phyloP scores from a whole-genome alignment of 352 stramenopile genomes.

The Achlya hypogyna region DNA sequence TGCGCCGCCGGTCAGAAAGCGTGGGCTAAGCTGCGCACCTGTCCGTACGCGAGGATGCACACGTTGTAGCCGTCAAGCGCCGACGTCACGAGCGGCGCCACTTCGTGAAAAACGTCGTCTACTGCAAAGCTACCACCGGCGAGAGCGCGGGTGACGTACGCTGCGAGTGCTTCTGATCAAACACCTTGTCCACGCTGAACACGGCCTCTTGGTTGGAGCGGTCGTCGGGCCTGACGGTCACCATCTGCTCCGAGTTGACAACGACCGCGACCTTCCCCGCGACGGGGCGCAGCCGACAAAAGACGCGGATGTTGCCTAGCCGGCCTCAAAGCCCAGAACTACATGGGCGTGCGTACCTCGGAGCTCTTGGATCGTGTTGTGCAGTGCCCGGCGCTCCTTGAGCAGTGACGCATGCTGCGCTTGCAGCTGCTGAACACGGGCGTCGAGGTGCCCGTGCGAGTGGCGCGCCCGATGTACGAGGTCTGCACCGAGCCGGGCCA shows the following conservation, averaged over 20 bases:
- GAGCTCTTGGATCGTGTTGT: conserved; percentile 24
- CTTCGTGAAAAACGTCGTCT: conserved; percentile 86
- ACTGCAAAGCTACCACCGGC: conserved; percentile 34
- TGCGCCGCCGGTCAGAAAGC: conserved; percentile 4
- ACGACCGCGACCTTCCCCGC: conserved; percentile 12
- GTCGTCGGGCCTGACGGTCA: conserved; percentile 1
- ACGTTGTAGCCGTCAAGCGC: conserved; percentile 88
- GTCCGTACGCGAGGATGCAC: conserved; percentile 94
- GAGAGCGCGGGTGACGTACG: conserved; percentile 26
- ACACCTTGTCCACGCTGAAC: conserved; percentile 29
- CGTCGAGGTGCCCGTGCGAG: no score
- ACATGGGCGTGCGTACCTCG: conserved; percentile 1
- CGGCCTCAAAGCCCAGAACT: not conserved
- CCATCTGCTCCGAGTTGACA: not conserved
- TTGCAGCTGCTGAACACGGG: no score
- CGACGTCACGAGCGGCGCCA: conserved; percentile 82
- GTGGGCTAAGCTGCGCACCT: conserved; percentile 30
- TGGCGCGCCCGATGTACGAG: no score
- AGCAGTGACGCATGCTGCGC: conserved; percentile 12
- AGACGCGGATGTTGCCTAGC: conserved; percentile 64
- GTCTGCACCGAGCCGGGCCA: no score
- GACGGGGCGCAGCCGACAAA: conserved; percentile 64
- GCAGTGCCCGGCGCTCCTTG: conserved; percentile 6
- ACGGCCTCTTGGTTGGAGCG: not conserved
- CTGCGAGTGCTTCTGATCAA: conserved; percentile 74